Base-by-base conservation (phyloP, 2,329 filamentous ascomycete genomes). In the Chaetomium globosum region DNA sequence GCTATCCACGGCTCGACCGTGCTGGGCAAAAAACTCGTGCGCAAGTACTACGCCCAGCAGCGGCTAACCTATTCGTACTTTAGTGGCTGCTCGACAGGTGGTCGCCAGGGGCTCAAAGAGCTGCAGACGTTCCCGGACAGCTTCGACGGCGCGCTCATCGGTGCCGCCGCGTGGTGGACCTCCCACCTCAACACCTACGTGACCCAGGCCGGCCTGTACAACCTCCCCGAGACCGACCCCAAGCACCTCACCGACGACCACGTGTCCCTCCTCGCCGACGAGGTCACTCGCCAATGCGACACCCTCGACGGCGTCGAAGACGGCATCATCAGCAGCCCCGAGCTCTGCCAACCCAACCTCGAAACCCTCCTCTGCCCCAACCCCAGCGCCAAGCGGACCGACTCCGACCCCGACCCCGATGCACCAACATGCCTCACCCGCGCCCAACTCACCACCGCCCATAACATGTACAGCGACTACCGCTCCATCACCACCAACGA, bases 21-120 rank as follows among this genome's bases (percentile, higher is more conserved):
- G 0, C 70, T 82, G 2, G 80, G 80, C 6, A 87, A 86, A 73
- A 52, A 76, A 55, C 74, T 87, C 39, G 78, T 80, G 2, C 71
- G 77, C n/a, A 74, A 74, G 2, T 87, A 83, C 73, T 87, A 87
- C 68, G 69, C 16, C 39, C 39, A 73, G 13, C 61, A 71, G 0
- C 13, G 82, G 81, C 71, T 82, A 80, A 61, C 23, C n/a, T 54
- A 46, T 39, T 64, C 61, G 6, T 87, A 86, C 73, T 87, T 82
- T 71, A 77, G 79, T 8, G 85, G 84, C 46, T 87, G 85, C 71
- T 86, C 83, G 0, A 87, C 85, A 0, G 85, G 86, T 28, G 86
- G 86, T 0, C 77, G 85, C 0, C 85, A 88, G 73, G 85, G 85
- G 8, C 74, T 87, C 13, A 82, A 81, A 60, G 80, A 84, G 64